These are phyloP conservation scores for Helotiales sp. DNA, from an alignment of 2,329 filamentous ascomycete genomes.

Conservation along the genomic window DNA sequence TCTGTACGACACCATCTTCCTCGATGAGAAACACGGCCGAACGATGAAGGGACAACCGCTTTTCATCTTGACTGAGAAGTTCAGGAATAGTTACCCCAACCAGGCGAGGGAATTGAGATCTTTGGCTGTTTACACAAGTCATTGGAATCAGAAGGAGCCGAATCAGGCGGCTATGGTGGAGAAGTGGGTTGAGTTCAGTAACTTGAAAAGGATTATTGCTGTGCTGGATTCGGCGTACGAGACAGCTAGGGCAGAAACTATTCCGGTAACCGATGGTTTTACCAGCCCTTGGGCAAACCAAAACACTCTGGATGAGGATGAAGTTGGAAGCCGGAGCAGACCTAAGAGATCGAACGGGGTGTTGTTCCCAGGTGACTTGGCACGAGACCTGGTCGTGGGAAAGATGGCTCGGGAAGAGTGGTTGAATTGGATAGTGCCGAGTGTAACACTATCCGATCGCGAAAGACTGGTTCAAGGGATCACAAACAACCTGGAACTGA, in stretches of 20 bases:
- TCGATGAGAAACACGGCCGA: not conserved
- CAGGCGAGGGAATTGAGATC: not conserved
- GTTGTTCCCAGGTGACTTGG: not conserved
- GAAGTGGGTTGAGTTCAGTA: not conserved
- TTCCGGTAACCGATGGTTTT: not conserved
- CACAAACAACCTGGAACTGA: not conserved
- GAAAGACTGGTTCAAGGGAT: not conserved
- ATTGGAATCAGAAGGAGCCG: not conserved
- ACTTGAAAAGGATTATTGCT: not conserved
- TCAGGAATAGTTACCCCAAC: not conserved
- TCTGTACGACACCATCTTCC: not conserved
- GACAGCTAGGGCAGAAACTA: not conserved
- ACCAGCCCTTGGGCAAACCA: too few relatives aligned
- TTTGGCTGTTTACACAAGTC: not conserved
- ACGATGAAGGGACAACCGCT: not conserved
- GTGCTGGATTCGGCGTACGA: not conserved
- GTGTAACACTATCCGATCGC: not conserved
- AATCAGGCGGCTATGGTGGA: not conserved
- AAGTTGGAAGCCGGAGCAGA: not conserved
- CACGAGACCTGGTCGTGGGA: not conserved
- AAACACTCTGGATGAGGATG: not conserved
- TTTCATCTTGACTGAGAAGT: not conserved
- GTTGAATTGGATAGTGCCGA: not conserved
- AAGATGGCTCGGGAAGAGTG: not conserved
- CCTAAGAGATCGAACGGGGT: not conserved